A percentile compares a stretch with the other conserved stretches of the same genome.
These are phyloP conservation scores for Ophiostoma ips DNA, from an alignment of 2,329 filamentous ascomycete species.

Conservation along the genomic window DNA sequence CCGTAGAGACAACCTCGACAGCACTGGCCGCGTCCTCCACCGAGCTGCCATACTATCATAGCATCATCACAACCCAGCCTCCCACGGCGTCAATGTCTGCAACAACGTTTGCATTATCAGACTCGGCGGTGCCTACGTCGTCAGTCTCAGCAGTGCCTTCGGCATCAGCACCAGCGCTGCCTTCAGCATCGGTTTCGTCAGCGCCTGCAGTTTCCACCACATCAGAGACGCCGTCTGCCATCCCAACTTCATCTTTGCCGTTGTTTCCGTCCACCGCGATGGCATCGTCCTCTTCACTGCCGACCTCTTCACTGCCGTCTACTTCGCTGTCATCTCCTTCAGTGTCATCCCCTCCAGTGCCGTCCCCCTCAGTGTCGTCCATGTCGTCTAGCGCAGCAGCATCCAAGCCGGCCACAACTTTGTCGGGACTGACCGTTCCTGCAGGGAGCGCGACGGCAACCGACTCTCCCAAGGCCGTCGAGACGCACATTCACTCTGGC, in stretches of 20 bases:
- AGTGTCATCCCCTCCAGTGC: neutral
- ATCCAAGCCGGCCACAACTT: neutral
- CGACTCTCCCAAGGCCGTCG: neutral
- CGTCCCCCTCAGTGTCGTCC: neutral
- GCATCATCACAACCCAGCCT: neutral
- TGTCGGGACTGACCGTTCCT: neutral
- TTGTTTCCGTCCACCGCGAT: too few species aligned
- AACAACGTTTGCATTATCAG: too few species aligned
- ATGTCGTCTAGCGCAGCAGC: neutral
- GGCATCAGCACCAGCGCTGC: too few species aligned
- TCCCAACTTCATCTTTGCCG: too few species aligned
- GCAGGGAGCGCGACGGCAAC: neutral
- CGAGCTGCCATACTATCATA: neutral
- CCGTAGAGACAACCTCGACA: neutral
- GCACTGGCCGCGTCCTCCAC: neutral
- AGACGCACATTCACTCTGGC: neutral
- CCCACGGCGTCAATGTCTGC: neutral
- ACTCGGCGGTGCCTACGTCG: too few species aligned
- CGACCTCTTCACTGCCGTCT: too few species aligned
- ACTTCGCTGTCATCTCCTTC: neutral
- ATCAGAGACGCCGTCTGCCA: too few species aligned
- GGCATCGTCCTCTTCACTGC: too few species aligned
- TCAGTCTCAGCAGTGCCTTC: too few species aligned
- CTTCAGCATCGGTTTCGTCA: too few species aligned
- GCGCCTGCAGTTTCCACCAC: too few species aligned